Evolutionary conservation across 2,329 filamentous ascomycete species (phyloP).

Genomic region (Fusarium odoratissimum): DNA sequence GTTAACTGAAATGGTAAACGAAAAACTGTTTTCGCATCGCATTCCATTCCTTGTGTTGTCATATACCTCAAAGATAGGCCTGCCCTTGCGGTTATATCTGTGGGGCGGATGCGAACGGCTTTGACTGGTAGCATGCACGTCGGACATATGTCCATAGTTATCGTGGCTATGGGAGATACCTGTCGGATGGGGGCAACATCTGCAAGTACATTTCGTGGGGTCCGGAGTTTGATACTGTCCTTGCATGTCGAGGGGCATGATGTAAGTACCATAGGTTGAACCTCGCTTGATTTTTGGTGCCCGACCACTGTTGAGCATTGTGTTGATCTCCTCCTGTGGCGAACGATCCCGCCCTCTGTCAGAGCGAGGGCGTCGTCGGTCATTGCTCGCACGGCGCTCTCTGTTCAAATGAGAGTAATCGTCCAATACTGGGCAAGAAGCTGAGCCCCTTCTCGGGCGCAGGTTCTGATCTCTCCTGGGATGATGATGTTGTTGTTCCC

Average conservation of each 20-base stretch:
- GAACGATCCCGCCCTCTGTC: neutral
- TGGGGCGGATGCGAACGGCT: neutral
- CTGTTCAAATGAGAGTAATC: neutral
- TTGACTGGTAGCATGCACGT: neutral
- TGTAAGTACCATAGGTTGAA: slow-evolving; percentile 40
- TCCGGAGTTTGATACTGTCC: slow-evolving; percentile 34
- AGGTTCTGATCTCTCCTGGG: neutral
- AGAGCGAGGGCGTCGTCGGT: neutral
- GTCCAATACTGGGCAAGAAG: neutral
- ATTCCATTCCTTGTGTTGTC: slow-evolving; percentile 33
- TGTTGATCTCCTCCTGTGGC: slow-evolving; percentile 10
- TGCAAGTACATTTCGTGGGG: slow-evolving; percentile 39
- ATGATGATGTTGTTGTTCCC: neutral
- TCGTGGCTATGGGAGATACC: slow-evolving; percentile 21
- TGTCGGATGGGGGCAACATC: slow-evolving; percentile 41
- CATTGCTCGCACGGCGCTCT: neutral
- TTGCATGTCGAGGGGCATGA: slow-evolving; percentile 27
- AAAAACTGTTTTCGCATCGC: slow-evolving; percentile 26
- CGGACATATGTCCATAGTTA: slow-evolving; percentile 6
- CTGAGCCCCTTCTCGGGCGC: neutral
- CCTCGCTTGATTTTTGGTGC: neutral
- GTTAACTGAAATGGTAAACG: slow-evolving; percentile 38
- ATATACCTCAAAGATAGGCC: slow-evolving; percentile 36
- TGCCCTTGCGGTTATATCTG: slow-evolving; percentile 5
- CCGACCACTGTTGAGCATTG: neutral